Evolutionary conservation across 768 basidiomycete species (phyloP), one percentile per base, ranked within the genome.

Genomic region (Suillus placidus): DNA sequence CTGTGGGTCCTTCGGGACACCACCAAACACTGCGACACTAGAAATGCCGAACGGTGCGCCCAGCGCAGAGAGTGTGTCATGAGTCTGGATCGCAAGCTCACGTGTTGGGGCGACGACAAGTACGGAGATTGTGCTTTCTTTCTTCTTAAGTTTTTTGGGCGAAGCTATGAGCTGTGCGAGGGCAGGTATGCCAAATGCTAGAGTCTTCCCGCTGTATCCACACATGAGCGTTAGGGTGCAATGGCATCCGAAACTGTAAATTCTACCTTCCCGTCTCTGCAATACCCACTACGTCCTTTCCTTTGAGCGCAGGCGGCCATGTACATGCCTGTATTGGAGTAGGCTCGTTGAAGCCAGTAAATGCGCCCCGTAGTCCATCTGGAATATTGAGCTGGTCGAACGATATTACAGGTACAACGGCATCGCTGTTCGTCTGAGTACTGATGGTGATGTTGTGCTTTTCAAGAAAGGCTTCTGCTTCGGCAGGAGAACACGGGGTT

Each of bases 301-400:
- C 92, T 30, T 84, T 81, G 32, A 99, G 80, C 7, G 93, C 88
- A 40, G 92, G 88, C 2, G 96, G 94, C 96, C 96, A 99, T 14
- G 95, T 87, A 70, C 94, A 97, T 7, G 94, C 90, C 74, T 99
- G 97, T 62, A 99, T 95, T 0, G 97, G 96, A 0, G 96, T 97
- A 6, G 97, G 97, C 68, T 91, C 87, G 68, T 88, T 86, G 80
- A 95, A 99, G 9, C 80, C 81, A 57, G 81, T 75, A 66, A 98
- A 88, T 0, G 88, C 89, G 1, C 79, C 72, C 49, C 82, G 84
- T 40, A 99, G 84, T 16, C 82, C 80, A 1, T 80, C 75, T 7
- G 91, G 87, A 58, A 98, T 84, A 35, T 81, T 82, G 1, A 99
- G 84, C 62, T 91, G 86, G 65, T 84, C 80, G 73, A 99, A 97